These are phyloP conservation scores for Calocybe gambosa DNA, from an alignment of 1,284 basidiomycete genomes.

Conservation along the genomic window DNA sequence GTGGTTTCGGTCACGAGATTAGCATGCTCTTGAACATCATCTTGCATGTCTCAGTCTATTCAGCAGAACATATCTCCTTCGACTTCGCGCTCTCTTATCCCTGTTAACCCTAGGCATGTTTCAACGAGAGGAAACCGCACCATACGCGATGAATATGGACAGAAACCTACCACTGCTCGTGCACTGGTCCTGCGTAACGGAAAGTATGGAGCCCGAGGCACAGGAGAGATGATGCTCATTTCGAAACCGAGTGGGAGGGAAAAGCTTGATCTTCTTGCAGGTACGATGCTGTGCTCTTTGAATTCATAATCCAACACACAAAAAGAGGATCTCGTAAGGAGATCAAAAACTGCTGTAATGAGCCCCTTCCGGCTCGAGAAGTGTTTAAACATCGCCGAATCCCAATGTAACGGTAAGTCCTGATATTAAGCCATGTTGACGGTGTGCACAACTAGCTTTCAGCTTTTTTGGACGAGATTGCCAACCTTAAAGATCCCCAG, in stretches of 20 bases:
- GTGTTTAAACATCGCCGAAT: constrained; percentile 59
- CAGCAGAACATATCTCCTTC: constrained; percentile 15
- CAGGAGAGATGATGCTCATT: constrained; percentile 54
- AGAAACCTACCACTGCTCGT: constrained; percentile 57
- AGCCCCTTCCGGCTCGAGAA: constrained; percentile 58
- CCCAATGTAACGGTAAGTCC: constrained; percentile 58
- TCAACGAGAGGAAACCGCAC: constrained; percentile 30
- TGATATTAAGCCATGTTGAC: not conserved
- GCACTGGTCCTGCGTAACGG: constrained; percentile 71
- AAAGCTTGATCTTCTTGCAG: constrained; percentile 71
- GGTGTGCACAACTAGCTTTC: not conserved
- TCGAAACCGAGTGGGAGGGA: constrained; percentile 64
- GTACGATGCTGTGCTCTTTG: constrained; percentile 31
- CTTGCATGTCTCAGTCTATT: constrained; percentile 23
- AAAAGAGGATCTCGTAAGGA: constrained; percentile 61
- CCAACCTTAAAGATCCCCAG: constrained; percentile 53
- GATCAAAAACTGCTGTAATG: constrained; percentile 50
- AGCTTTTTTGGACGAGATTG: constrained; percentile 66
- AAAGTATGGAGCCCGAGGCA: constrained; percentile 62
- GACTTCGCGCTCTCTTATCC: constrained; percentile 39
- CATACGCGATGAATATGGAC: constrained; percentile 42
- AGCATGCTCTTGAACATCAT: not conserved
- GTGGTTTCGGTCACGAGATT: not conserved
- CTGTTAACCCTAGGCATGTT: constrained; percentile 48
- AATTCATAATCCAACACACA: constrained; percentile 10